Base-by-base conservation (phyloP, 2,329 filamentous ascomycete species). In the Ophiobolus disseminans region DNA sequence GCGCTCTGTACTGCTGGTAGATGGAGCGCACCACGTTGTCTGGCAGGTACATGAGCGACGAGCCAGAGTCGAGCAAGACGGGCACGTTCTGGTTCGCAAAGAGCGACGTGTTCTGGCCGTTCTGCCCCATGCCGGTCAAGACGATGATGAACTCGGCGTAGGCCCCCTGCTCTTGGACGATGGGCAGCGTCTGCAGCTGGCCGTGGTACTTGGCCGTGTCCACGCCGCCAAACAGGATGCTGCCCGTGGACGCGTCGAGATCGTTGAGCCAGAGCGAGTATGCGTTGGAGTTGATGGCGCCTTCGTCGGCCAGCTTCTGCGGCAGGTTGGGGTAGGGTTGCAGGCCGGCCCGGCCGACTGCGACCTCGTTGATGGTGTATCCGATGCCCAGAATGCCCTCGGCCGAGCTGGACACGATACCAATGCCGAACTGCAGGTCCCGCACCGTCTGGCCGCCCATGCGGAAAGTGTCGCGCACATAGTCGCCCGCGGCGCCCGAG, bases 351-450 rank as follows among this genome's bases (percentile, higher is more conserved):
- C 83, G 78, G 41, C 80, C 80, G 36, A 89, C 84, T 60, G 87
- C 84, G 10, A 88, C 89, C 74, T 97, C 92, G 69, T 95, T 94
- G 56, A 80, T 71, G 0, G 81, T 69, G 69, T 96, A 97, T 5
- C 92, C 92, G 53, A 97, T 88, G 14, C 92, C 92, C 16, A 97
- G 73, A 32, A 97, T 90, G 30, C 90, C 90, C 70, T 95, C 70
- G 22, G 68, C 47, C 4, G 82, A 84, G 32, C 62, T 76, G 3
- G 84, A 86, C 0, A 55, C 66, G 66, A 91, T 90, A 32, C 88
- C 89, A 53, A 92, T 78, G 51, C 88, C 89, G 60, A 92, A 90
- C 63, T 91, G 87, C 45, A 91, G 75, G 46, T 76, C 72, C 3
- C 77, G 55, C 23, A 91, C 59, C 1, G 72, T 79, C 22, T 79